Conservation (phyloP, 2,329 filamentous ascomycete genomes). For the Colletotrichum gloeosporioides region DNA sequence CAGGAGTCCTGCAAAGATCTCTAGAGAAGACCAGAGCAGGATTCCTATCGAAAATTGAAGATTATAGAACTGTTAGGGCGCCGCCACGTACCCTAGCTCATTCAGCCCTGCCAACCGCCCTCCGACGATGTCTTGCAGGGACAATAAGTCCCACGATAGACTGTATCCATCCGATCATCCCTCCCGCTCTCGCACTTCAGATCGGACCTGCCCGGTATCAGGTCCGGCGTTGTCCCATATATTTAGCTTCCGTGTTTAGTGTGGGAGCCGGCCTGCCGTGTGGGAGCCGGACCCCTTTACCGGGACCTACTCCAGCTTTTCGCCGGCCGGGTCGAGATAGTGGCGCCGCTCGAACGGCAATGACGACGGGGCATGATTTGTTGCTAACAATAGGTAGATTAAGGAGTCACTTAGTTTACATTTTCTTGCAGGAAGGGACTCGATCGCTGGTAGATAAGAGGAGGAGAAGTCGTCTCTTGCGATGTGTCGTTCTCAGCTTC, state of each 20-base stretch:
- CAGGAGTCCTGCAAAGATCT: not conserved
- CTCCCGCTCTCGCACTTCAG: not conserved
- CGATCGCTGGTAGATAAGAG: not conserved
- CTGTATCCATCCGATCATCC: not conserved
- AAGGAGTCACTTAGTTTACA: not conserved
- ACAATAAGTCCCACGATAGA: not conserved
- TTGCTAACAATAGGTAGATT: not conserved
- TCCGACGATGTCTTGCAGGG: not conserved
- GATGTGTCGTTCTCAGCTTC: fast-evolving
- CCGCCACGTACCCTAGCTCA: not conserved
- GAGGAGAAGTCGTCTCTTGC: not conserved
- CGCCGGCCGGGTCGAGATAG: not conserved
- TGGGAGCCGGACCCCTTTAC: not conserved
- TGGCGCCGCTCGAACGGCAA: not conserved
- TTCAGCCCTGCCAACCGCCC: not conserved
- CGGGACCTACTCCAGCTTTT: not conserved
- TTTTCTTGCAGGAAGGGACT: not conserved
- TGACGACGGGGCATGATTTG: not conserved
- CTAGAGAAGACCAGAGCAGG: too few species aligned
- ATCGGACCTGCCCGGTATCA: not conserved
- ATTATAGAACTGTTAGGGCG: fast-evolving
- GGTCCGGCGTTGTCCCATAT: not conserved
- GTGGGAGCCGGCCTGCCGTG: not conserved
- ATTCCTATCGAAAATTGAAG: too few species aligned
- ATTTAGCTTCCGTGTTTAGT: not conserved